These are phyloP conservation scores for Mycena epipterygia DNA, from an alignment of 768 basidiomycete genomes.

Conservation along the genomic window DNA sequence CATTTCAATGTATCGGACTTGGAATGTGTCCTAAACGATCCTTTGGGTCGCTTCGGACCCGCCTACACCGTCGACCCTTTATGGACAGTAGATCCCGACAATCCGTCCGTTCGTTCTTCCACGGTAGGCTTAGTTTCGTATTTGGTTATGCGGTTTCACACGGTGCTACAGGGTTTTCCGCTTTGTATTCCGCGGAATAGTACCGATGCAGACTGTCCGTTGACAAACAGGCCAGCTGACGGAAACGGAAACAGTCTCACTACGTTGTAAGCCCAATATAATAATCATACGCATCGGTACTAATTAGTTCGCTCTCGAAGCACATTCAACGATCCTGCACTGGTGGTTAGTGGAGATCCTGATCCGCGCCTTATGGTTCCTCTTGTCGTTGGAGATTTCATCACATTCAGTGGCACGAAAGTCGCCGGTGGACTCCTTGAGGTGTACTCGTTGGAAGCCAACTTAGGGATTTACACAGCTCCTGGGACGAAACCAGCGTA, in stretches of 20 bases:
- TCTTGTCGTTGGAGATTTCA: conserved; percentile 22
- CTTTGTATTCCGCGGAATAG: conserved; percentile 30
- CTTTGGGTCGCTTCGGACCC: conserved; percentile 13
- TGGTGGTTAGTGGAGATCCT: not conserved
- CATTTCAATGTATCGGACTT: conserved; percentile 11
- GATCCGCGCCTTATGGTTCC: conserved; percentile 9
- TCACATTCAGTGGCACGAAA: conserved; percentile 22
- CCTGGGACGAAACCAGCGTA: conserved; percentile 37
- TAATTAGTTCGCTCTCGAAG: not conserved
- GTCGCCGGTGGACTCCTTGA: conserved; percentile 16
- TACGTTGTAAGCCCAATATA: not conserved
- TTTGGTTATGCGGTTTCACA: not conserved
- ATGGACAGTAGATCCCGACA: conserved; percentile 28
- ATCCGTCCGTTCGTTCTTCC: conserved; percentile 10
- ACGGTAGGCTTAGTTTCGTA: not conserved
- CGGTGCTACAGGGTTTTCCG: not conserved
- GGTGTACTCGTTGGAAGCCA: conserved; percentile 36
- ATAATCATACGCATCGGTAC: too few species aligned
- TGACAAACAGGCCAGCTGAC: not conserved
- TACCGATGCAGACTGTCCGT: conserved; percentile 22
- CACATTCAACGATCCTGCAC: not conserved
- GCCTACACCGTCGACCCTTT: conserved; percentile 20
- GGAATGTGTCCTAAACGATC: conserved; percentile 20
- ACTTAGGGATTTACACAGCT: conserved; percentile 38
- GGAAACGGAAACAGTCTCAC: not conserved